Base-by-base conservation (phyloP, 2,329 filamentous ascomycete genomes). In the Teratosphaeria viscida region DNA sequence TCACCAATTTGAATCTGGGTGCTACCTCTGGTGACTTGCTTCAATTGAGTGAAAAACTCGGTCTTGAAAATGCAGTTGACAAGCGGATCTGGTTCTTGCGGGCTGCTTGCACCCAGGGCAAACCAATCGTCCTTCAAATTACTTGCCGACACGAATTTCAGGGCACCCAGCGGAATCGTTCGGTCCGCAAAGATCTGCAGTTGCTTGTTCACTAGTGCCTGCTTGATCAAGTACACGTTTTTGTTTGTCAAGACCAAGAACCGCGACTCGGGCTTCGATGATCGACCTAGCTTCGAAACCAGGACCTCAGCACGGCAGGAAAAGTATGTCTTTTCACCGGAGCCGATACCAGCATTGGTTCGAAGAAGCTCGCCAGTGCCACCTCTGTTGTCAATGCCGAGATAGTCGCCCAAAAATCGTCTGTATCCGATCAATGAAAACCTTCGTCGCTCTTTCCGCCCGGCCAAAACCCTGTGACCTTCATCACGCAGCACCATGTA, bases 41-140 rank as follows among this genome's bases (percentile, higher is more conserved):
- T 85, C 77, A 99, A 85, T 64, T 96, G 92, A 0, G 92, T 95
- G 71, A 97, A 95, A 75, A 99, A 86, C 71, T 99, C 94, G 0
- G 94, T 99, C 79, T 99, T 99, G 74, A 99, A 85, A 23, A 96
- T 78, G 71, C 94, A 99, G 76, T 87, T 95, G 69, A 99, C 75
- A 26, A 99, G 80, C n/a, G 94, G 91, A 73, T 99, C 94, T 0
- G 94, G 82, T 72, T 97, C 92, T 71, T 95, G 90, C 8, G 87
- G 86, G 35, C 92, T 92, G n/a, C 89, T 90, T 53, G 95, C 82
- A 2, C 92, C 90, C 39, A 99, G 79, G 1, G 92, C 90, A 74
- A 99, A 96, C 94, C 94, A 99, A 74, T 99, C 94, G 68, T 99
- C 94, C 64, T 89, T 90, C 62, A 89, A 77, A 16, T 83, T 90